Base-by-base conservation (phyloP, 352 stramenopile species). In the Globisporangium sylvaticum region DNA sequence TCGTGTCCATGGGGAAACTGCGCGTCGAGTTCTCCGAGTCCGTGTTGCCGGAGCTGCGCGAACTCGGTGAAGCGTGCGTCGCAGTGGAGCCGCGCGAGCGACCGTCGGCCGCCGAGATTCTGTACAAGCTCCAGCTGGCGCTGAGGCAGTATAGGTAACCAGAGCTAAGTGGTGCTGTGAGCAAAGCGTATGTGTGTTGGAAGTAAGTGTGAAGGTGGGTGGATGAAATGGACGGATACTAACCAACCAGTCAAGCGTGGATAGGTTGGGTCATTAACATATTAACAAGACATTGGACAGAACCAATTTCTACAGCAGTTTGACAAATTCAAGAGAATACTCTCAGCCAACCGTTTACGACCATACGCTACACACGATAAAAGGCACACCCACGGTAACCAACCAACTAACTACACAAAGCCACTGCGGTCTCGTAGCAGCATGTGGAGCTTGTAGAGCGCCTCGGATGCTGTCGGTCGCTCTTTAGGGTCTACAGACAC, bases 21-120 rank as follows among this genome's bases (percentile, higher is more conserved):
- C 72, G 75, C 22, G 74, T 81, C 5, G 59, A 81, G 57, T 84
- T 87, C 58, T 83, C 76, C 12, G 58, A 65, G 5, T 24, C 74
- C 14, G 80, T 69, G 27, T 53, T 60, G 8, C 25, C 59, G 15
- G 67, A 80, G 29, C 52, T 86, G 8, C 14, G 69, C 6, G 67
- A 62, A 24, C 62, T 86, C 12, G 76, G 71, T 1, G 54, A 73
- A 3, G 67, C 72, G 3, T 87, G 78, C 67, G 78, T 83, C 31
- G 66, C 74, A 3, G 57, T 83, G 52, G 67, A 87, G 46, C 72
- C 76, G 5, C 62, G 62, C 22, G 67, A 79, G 10, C 69, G 78
- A 14, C 78, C 78, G 24, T 74, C 65, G 7, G 74, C 78, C 9
- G 58, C 70, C 29, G 70, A 84, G 2, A 72, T 70, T 24, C 61